A percentile compares a stretch with the other conserved stretches of the same genome.
phyloP scores from a whole-genome alignment of 257 asterid species.

The Forsythia viridissima region DNA sequence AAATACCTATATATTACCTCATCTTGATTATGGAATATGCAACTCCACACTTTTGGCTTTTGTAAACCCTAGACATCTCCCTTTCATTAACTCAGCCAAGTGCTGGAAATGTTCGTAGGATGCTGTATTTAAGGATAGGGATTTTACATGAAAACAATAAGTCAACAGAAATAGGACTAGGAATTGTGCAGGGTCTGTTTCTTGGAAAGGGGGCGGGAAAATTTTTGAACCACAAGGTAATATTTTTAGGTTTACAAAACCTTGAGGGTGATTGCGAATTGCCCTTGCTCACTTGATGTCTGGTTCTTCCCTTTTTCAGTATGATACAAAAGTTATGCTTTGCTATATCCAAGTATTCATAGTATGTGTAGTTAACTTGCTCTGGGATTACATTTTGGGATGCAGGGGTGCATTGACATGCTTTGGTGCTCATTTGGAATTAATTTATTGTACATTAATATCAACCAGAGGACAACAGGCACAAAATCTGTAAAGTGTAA shows the following conservation, averaged over 20 bases:
- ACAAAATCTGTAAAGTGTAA: constrained; percentile 24
- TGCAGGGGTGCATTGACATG: constrained; percentile 1
- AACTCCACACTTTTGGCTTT: background rate
- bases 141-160: background rate
- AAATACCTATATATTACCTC: background rate
- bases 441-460: background rate
- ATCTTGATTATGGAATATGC: background rate
- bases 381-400: background rate
- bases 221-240: background rate
- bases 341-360: background rate
- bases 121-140: background rate
- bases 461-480: background rate
- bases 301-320: background rate
- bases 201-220: background rate
- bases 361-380: background rate
- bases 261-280: background rate
- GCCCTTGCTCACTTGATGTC: background rate
- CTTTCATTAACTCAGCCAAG: background rate
- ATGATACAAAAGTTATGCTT: background rate
- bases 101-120: background rate
- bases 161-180: background rate
- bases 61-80: background rate
- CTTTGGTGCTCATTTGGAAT: constrained; percentile 12
- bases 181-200: background rate
- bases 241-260: background rate